Percentiles rank a stretch among this genome's conserved stretches.
These are phyloP conservation scores for Stagonosporopsis cucurbitacearum DNA, from an alignment of 2,329 filamentous ascomycete genomes.

Conservation along the genomic window DNA sequence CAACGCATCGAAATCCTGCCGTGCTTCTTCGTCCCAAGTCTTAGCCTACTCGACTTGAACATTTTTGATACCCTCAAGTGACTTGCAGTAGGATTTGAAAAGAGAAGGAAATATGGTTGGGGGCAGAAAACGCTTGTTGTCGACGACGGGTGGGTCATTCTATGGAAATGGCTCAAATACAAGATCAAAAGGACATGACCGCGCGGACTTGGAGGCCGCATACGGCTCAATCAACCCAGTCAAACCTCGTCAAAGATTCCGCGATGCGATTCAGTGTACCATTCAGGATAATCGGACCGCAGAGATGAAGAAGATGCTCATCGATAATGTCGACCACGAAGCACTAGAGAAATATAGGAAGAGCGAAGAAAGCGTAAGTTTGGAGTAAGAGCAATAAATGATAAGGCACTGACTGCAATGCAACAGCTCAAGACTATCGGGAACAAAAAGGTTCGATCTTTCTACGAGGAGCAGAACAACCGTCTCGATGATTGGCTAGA, in stretches of 20 bases:
- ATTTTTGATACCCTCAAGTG: too few species aligned
- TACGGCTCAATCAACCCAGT: conserved; percentile 30
- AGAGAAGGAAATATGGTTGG: conserved; percentile 11
- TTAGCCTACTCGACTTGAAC: too few species aligned
- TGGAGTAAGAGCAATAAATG: neutral
- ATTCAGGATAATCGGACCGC: conserved; percentile 54
- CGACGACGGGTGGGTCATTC: conserved; percentile 2
- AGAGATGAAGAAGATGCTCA: conserved; percentile 58
- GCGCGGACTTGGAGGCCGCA: conserved; percentile 38
- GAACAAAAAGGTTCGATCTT: conserved; percentile 59
- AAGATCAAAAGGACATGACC: conserved; percentile 4
- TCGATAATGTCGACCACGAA: conserved; percentile 55
- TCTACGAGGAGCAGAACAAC: conserved; percentile 63
- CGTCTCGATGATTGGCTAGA: conserved; percentile 65
- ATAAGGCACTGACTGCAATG: neutral
- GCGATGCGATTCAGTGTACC: conserved; percentile 56
- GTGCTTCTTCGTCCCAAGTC: neutral
- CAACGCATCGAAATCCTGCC: neutral
- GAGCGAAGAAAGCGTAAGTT: conserved; percentile 55
- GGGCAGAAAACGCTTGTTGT: conserved; percentile 9
- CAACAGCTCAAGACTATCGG: conserved; percentile 58
- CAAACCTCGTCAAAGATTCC: conserved; percentile 47
- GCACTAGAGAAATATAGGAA: conserved; percentile 59
- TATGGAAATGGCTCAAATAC: conserved; percentile 1
- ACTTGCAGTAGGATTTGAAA: neutral